Evolutionary conservation across 1,139 yeast species (phyloP).

Genomic region (Eremothecium gossypii): DNA sequence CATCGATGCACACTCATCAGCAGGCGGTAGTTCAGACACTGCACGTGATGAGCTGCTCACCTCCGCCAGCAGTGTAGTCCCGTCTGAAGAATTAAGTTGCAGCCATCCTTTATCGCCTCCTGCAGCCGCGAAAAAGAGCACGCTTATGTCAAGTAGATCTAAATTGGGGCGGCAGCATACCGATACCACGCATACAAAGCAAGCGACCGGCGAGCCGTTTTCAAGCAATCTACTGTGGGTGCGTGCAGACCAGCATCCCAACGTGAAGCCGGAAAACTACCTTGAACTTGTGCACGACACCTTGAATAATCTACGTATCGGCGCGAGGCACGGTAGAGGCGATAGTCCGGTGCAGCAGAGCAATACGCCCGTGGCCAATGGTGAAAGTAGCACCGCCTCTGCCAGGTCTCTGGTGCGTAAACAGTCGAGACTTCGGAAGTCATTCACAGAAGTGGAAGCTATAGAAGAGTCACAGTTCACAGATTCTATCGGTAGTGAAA

Average conservation of each 20-base stretch:
- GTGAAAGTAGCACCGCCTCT: not conserved
- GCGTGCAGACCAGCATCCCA: conserved; percentile 90
- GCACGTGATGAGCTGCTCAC: conserved; percentile 8
- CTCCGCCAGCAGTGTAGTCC: not conserved
- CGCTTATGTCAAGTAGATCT: conserved; percentile 2
- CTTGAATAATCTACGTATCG: conserved; percentile 55
- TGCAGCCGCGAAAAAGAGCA: not conserved
- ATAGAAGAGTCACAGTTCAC: conserved; percentile 4
- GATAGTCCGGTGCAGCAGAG: conserved; percentile 1
- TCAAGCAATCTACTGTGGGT: conserved; percentile 63
- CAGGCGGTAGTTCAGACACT: conserved; percentile 9
- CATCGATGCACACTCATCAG: conserved; percentile 7
- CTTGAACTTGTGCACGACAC: conserved; percentile 72
- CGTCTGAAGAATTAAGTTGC: not conserved
- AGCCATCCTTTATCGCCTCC: not conserved
- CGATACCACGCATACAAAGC: not conserved
- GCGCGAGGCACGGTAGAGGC: conserved; percentile 4
- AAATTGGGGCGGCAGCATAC: not conserved
- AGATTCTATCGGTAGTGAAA: not conserved
- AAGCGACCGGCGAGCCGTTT: not conserved
- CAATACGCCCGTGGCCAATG: conserved; percentile 4
- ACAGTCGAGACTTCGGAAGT: conserved; percentile 28
- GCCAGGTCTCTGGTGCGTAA: conserved; percentile 18
- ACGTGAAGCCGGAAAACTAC: conserved; percentile 86
- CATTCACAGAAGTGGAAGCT: conserved; percentile 24